Evolutionary conservation across 2,329 filamentous ascomycete genomes (phyloP).

Genomic region (Tolypocladium amazonense): DNA sequence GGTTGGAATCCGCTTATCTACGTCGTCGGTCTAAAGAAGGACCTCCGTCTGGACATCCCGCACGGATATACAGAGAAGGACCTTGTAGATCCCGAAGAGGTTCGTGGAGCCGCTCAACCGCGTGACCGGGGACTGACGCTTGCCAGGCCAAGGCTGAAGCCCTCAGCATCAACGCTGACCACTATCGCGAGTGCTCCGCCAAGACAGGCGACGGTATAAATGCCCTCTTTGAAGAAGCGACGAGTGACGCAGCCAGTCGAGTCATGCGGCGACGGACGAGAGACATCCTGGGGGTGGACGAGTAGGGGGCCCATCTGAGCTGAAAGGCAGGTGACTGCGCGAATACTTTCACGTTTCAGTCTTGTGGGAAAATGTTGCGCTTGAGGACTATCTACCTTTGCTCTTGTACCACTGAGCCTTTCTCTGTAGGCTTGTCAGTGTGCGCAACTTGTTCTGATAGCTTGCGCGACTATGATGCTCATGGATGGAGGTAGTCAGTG

Average conservation of each 20-base stretch:
- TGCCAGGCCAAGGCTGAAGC: constrained; percentile 21
- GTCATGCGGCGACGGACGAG: constrained; percentile 3
- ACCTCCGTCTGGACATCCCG: background rate
- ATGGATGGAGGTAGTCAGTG: too few relatives aligned
- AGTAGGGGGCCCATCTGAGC: background rate
- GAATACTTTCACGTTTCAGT: background rate
- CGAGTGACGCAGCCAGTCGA: constrained; percentile 11
- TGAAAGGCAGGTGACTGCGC: background rate
- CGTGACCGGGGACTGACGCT: background rate
- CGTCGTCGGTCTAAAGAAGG: background rate
- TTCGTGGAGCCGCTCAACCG: background rate
- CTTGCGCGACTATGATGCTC: too few relatives aligned
- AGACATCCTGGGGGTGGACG: background rate
- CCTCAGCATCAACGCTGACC: constrained; percentile 14
- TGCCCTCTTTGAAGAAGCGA: constrained; percentile 16
- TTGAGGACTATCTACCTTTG: background rate
- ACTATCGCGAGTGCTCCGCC: constrained; percentile 25
- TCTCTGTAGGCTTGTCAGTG: background rate
- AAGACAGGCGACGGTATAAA: constrained; percentile 23
- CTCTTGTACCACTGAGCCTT: background rate
- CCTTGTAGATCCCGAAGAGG: background rate
- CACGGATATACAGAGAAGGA: background rate
- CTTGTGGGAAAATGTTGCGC: background rate
- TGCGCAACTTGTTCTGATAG: background rate
- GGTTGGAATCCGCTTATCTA: background rate